Conservation (phyloP, 2,329 filamentous ascomycete species). For the Sclerotinia nivalis region DNA sequence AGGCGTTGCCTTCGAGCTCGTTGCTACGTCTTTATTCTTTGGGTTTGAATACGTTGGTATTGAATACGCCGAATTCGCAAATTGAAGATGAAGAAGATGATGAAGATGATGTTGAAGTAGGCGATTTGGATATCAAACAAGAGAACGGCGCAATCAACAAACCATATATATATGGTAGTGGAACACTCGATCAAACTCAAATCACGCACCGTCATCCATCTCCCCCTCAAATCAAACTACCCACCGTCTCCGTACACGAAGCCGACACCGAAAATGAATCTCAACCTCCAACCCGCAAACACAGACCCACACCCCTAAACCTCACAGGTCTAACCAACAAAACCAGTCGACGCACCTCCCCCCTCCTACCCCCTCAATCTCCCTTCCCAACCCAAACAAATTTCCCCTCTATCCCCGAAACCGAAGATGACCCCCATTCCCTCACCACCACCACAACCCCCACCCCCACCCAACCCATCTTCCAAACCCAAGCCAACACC, state of each 20-base stretch:
- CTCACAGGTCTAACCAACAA: background rate
- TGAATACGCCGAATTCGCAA: background rate
- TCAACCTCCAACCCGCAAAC: conserved; percentile 9
- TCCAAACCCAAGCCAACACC: conserved; percentile 27
- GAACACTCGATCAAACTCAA: background rate
- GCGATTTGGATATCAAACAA: background rate
- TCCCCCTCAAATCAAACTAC: background rate
- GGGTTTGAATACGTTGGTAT: background rate
- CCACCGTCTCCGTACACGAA: background rate
- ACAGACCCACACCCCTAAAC: conserved; percentile 12
- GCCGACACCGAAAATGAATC: background rate
- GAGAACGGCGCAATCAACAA: background rate
- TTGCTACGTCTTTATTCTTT: conserved; percentile 2
- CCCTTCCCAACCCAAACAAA: conserved; percentile 12
- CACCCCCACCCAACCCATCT: conserved; percentile 1
- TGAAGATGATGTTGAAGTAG: background rate
- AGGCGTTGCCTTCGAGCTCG: conserved; percentile 16
- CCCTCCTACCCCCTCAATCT: conserved; percentile 14
- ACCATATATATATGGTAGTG: background rate
- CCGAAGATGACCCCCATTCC: background rate
- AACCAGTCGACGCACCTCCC: background rate
- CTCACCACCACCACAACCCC: background rate
- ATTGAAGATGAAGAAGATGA: background rate
- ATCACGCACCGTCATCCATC: conserved; percentile 14
- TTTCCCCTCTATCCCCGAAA: background rate